phyloP scores from a whole-genome alignment of 306 rosid species.

The Medicago ruthenica region DNA sequence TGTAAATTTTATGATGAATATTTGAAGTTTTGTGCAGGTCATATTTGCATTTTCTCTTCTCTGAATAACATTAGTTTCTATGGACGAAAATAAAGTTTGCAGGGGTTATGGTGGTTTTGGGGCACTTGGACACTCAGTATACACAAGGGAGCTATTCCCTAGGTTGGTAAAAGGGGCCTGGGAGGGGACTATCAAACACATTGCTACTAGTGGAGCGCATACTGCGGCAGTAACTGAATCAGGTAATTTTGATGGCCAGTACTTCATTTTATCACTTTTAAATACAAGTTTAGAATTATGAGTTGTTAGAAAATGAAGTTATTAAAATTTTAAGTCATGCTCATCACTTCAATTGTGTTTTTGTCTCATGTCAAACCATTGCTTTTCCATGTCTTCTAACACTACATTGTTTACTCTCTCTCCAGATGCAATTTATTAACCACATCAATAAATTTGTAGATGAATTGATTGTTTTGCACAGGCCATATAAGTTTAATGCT shows the following conservation, averaged over 20 bases:
- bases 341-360: constrained; percentile 2
- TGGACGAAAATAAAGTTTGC: constrained; percentile 67
- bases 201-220: constrained; percentile 92
- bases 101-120: constrained; percentile 99
- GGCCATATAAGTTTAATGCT: no score
- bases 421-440: not conserved
- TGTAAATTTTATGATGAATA: constrained; percentile 16
- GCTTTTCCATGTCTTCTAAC: not conserved
- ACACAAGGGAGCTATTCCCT: constrained; percentile 78
- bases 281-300: constrained; percentile 25
- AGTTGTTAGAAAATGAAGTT: not conserved
- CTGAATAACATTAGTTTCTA: constrained; percentile 46
- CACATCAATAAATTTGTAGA: no score
- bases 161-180: constrained; percentile 87
- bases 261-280: constrained; percentile 9
- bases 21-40: constrained; percentile 8
- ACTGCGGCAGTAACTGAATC: constrained; percentile 83
- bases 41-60: constrained; percentile 33
- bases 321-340: not conserved
- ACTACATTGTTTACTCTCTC: not conserved
- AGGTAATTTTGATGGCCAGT: constrained; percentile 50
- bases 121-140: constrained; percentile 93
- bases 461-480: no score
- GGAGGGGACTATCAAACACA: constrained; percentile 69
- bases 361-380: constrained; percentile 13